Evolutionary conservation across 345 rosid genomes (phyloP).

Genomic region (Populus alba): DNA sequence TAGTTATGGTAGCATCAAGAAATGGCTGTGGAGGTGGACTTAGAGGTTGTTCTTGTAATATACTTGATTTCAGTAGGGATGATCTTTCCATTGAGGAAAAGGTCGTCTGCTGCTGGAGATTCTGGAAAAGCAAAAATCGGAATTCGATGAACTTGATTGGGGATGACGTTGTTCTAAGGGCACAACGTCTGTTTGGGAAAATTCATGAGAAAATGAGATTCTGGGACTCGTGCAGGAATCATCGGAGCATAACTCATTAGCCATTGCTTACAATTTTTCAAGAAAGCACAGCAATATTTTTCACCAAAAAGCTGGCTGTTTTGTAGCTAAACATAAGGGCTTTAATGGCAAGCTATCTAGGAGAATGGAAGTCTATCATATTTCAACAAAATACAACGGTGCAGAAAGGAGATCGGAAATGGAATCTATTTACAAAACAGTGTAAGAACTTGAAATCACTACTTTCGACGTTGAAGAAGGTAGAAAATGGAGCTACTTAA

Average conservation of each 20-base stretch:
- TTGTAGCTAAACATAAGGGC: not conserved
- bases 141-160: not conserved
- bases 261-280: not conserved
- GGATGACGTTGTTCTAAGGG: not conserved
- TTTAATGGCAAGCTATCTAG: not conserved
- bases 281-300: not conserved
- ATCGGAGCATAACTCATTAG: slow-evolving; percentile 23
- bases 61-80: not conserved
- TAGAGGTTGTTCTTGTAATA: not conserved
- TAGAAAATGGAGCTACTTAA: not conserved
- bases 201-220: slow-evolving; percentile 30
- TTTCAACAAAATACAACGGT: too few species aligned
- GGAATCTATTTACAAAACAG: not conserved
- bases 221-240: slow-evolving; percentile 23
- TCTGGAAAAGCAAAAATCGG: slow-evolving; percentile 5
- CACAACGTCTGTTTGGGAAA: slow-evolving; percentile 9
- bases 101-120: slow-evolving; percentile 22
- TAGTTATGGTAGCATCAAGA: not conserved
- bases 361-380: not conserved
- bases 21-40: not conserved
- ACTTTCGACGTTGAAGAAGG: too few species aligned
- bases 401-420: too few species aligned
- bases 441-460: too few species aligned
- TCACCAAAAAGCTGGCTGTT: not conserved
- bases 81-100: slow-evolving; percentile 29